Evolutionary conservation across 805 yeast species (phyloP).

Genomic region (Pichia membranifaciens): DNA sequence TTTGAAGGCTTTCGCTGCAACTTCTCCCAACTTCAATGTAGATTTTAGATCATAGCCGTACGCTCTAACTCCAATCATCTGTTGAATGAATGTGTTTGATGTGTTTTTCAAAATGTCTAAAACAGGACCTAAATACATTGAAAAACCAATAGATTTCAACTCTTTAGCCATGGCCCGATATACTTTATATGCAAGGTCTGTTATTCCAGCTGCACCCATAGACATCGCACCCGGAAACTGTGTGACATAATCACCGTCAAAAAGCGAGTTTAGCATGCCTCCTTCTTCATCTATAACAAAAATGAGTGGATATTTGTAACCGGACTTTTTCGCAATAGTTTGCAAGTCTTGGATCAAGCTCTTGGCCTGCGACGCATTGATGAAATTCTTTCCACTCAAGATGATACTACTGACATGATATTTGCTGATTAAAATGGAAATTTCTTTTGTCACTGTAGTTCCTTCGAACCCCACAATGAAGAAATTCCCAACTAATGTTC

Average conservation of each 20-base stretch:
- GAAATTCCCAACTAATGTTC: constrained; percentile 38
- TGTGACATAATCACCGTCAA: constrained; percentile 44
- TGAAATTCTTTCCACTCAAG: constrained; percentile 46
- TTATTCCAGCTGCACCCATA: constrained; percentile 47
- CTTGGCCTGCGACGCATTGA: constrained; percentile 43
- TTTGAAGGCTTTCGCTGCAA: constrained; percentile 46
- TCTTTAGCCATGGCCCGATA: constrained; percentile 51
- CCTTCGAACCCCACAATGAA: constrained; percentile 61
- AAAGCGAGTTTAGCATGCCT: constrained; percentile 55
- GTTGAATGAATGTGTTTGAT: constrained; percentile 33
- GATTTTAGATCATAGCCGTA: constrained; percentile 58
- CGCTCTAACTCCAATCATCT: constrained; percentile 53
- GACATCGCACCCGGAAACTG: constrained; percentile 68
- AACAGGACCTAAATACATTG: constrained; percentile 55
- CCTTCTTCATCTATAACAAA: constrained; percentile 61
- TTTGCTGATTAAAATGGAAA: constrained; percentile 43
- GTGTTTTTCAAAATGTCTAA: constrained; percentile 54
- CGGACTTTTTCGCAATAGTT: constrained; percentile 44
- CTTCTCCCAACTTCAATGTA: constrained; percentile 48
- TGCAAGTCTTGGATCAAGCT: constrained; percentile 47
- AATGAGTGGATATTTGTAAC: constrained; percentile 47
- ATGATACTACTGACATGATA: constrained; percentile 49
- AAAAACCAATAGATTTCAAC: constrained; percentile 48
- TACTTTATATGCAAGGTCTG: constrained; percentile 44
- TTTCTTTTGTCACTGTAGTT: constrained; percentile 46